These are phyloP conservation scores for Kregervanrija pseudodelftensis DNA, from an alignment of 805 yeast genomes.

Conservation along the genomic window DNA sequence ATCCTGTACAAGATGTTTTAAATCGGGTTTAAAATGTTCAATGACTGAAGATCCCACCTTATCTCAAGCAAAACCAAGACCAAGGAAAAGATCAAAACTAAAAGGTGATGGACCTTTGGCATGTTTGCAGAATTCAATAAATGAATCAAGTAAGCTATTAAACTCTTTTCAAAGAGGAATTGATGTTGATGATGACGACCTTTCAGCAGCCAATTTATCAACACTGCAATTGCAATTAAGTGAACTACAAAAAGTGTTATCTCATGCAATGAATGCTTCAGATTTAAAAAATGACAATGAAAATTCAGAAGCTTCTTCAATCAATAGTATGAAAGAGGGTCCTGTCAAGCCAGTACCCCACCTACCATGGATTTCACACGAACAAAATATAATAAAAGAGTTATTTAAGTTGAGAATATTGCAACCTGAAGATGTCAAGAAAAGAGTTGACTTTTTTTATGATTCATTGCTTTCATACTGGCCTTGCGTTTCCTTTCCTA, in stretches of 20 bases:
- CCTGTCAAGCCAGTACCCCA: conserved; percentile 26
- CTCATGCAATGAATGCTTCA: conserved; percentile 19
- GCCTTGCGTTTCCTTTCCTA: conserved; percentile 41
- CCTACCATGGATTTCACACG: conserved; percentile 31
- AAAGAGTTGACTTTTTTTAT: conserved; percentile 30
- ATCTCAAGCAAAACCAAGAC: conserved; percentile 32
- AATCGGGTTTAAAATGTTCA: conserved; percentile 39
- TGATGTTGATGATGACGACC: conserved; percentile 12
- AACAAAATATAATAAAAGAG: conserved; percentile 31
- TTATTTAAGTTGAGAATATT: conserved; percentile 30
- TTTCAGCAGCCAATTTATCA: conserved; percentile 14
- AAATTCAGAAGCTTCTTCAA: conserved; percentile 22
- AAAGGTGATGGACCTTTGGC: conserved; percentile 22
- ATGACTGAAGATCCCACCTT: conserved; percentile 44
- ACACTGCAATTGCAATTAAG: conserved; percentile 24
- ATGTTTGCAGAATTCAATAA: conserved; percentile 21
- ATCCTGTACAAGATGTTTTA: conserved; percentile 40
- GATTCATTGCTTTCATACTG: conserved; percentile 36
- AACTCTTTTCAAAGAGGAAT: conserved; percentile 15
- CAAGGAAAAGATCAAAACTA: conserved; percentile 24
- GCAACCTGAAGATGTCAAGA: conserved; percentile 27
- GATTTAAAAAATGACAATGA: neutral
- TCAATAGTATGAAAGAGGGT: conserved; percentile 31
- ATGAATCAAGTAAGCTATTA: conserved; percentile 19
- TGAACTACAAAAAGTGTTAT: conserved; percentile 25